Percentiles rank a stretch among this genome's conserved stretches.
phyloP scores from a whole-genome alignment of 139 green algal species.

The Chlorella sp. region DNA sequence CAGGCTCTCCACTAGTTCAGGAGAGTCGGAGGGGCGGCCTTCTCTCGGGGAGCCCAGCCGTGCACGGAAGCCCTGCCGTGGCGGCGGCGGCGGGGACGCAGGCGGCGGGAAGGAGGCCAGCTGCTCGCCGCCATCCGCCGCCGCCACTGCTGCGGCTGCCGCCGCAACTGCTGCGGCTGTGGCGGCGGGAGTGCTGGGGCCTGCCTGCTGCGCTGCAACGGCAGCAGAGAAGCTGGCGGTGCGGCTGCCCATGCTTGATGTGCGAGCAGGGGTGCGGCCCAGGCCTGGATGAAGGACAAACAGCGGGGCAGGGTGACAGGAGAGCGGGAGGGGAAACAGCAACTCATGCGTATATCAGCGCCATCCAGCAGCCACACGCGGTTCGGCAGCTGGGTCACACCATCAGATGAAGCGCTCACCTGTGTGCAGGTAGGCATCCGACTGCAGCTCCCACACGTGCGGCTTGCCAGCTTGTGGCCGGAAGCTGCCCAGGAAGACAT shows the following conservation, averaged over 20 bases:
- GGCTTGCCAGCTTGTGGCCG: constrained; percentile 59
- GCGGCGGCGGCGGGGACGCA: neutral
- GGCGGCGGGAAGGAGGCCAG: constrained; percentile 26
- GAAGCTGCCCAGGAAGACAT: constrained; percentile 90
- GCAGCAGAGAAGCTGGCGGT: neutral
- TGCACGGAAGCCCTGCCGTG: too few relatives aligned
- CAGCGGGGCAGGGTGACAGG: neutral
- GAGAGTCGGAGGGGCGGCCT: neutral
- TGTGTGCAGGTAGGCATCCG: constrained; percentile 84
- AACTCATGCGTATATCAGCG: too few relatives aligned
- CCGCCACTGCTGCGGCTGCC: neutral
- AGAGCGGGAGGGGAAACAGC: too few relatives aligned
- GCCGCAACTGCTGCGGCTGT: constrained; percentile 1
- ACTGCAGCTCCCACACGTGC: constrained; percentile 86
- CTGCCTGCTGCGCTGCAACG: neutral
- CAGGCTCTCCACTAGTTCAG: constrained; percentile 5
- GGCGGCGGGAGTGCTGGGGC: neutral
- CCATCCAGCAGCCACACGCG: too few relatives aligned
- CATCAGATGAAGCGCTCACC: neutral
- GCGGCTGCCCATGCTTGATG: neutral
- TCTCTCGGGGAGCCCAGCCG: neutral
- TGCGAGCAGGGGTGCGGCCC: neutral
- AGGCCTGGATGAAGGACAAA: neutral
- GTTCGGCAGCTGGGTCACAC: neutral
- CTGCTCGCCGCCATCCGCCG: neutral